Base-by-base conservation (phyloP, 305 asterid genomes). In the Andrographis paniculata region DNA sequence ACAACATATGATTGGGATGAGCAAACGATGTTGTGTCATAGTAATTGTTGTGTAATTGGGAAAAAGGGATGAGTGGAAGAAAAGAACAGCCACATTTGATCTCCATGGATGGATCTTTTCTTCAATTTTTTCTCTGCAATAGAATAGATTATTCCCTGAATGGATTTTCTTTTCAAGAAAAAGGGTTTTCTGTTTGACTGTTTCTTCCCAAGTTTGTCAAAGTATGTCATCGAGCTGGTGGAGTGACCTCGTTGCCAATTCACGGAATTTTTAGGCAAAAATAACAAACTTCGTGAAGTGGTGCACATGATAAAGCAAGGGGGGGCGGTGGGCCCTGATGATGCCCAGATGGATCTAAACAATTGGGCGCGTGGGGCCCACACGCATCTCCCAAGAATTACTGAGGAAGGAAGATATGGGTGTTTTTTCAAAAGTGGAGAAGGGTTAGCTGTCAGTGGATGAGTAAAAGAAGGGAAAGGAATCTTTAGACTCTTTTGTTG, bases 391-490 rank as follows among this genome's bases (percentile, higher is more conserved):
- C n/a, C n/a, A 24, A 24, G 8, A 24, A 24, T 24, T 3, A 8
- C 4, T 4, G 8, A 24, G 30, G 8, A 24, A 24, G 8, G 30
- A 8, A 8, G 6, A 24, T 24, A 0, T 1, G 37, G 31, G 51
- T 40, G 9, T 48, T 30, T 52, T 45, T 45, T 44, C 45, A 17
- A 35, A 45, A 55, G 53, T 48, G 49, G 63, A 66, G 59, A 5
- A 11, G 38, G n/a, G 38, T 23, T 64, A 72, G 72, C 65, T 72
- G 73, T 69, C 68, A 50, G 22, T 31, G 55, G 62, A 59, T 42
- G 73, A 68, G 72, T 68, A 55, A 49, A 65, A 59, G 68, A 42
- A 68, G 44, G 70, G 68, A 63, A 40, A 69, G 59, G 80, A 69
- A 73, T 73, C 71, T 73, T 60, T n/a, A n/a, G 78, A 62, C 69